phyloP scores from a whole-genome alignment of 2,329 filamentous ascomycete genomes.

The Proliferodiscus dingleyae region DNA sequence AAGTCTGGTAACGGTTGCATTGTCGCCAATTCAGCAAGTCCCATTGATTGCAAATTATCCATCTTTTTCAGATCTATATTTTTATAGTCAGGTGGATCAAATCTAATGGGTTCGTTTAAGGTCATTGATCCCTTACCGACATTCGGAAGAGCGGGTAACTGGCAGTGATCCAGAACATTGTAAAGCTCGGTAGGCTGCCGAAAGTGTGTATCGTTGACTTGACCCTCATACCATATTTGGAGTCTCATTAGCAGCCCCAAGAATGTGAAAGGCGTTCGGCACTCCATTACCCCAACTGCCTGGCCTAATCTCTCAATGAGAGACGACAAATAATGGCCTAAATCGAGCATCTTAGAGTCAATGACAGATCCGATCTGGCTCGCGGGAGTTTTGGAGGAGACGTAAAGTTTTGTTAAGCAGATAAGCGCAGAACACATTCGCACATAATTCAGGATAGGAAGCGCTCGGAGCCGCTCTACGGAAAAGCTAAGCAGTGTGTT shows the following conservation, averaged over 20 bases:
- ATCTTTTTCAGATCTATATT: not conserved
- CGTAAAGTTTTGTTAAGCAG: constrained; percentile 52
- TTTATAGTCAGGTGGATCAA: not conserved
- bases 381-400: constrained; percentile 52
- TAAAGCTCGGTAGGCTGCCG: constrained; percentile 5
- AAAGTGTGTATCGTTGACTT: constrained; percentile 36
- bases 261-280: constrained; percentile 62
- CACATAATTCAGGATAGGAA: constrained; percentile 45
- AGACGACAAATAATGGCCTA: constrained; percentile 58
- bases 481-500: constrained; percentile 43
- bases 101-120: not conserved
- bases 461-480: constrained; percentile 37
- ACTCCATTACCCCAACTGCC: constrained; percentile 56
- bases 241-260: constrained; percentile 63
- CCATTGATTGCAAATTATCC: constrained; percentile 1
- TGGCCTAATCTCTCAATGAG: constrained; percentile 63
- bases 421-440: constrained; percentile 48
- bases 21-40: constrained; percentile 6
- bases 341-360: constrained; percentile 56
- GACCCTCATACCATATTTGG: constrained; percentile 54
- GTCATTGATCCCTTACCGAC: not conserved
- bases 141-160: constrained; percentile 34
- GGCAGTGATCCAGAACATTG: constrained; percentile 10
- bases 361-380: constrained; percentile 64
- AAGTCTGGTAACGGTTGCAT: constrained; percentile 7